Evolutionary conservation across 2,329 filamentous ascomycete genomes (phyloP).

Genomic region (Penicillium sp.): DNA sequence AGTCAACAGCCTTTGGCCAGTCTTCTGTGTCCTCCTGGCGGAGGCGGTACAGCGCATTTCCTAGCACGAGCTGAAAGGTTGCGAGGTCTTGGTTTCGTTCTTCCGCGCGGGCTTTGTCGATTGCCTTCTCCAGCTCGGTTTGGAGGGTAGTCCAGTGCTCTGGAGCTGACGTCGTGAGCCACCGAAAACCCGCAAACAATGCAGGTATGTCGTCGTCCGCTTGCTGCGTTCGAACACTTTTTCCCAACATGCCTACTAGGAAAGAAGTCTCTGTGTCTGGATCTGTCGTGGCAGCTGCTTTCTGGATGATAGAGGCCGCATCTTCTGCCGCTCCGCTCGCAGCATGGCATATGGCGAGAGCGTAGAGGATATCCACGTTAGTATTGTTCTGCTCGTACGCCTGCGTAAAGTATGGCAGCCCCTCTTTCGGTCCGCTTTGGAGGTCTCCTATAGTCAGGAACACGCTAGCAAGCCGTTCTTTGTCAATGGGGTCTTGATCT

Average conservation of each 20-base stretch:
- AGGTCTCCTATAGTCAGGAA: not conserved
- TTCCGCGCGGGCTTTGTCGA: not conserved
- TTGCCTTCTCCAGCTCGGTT: not conserved
- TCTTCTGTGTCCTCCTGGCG: constrained; percentile 2
- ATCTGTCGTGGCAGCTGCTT: not conserved
- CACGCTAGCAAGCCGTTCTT: not conserved
- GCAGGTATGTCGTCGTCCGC: not conserved
- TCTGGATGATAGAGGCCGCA: constrained; percentile 1
- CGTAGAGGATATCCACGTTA: constrained; percentile 1
- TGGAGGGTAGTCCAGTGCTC: not conserved
- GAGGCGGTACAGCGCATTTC: not conserved
- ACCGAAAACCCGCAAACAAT: not conserved
- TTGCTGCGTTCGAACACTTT: not conserved
- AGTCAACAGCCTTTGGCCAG: not conserved
- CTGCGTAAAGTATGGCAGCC: not conserved
- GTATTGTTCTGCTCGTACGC: not conserved
- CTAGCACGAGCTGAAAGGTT: not conserved
- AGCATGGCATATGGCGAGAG: not conserved
- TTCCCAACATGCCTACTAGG: not conserved
- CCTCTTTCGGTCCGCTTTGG: not conserved
- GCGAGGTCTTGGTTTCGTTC: not conserved
- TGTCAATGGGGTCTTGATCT: constrained; percentile 2
- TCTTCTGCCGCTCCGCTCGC: not conserved
- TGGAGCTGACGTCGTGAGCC: not conserved
- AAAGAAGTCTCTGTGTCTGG: not conserved